phyloP scores from a whole-genome alignment of 805 yeast genomes.

The Schwanniomyces sp. region DNA sequence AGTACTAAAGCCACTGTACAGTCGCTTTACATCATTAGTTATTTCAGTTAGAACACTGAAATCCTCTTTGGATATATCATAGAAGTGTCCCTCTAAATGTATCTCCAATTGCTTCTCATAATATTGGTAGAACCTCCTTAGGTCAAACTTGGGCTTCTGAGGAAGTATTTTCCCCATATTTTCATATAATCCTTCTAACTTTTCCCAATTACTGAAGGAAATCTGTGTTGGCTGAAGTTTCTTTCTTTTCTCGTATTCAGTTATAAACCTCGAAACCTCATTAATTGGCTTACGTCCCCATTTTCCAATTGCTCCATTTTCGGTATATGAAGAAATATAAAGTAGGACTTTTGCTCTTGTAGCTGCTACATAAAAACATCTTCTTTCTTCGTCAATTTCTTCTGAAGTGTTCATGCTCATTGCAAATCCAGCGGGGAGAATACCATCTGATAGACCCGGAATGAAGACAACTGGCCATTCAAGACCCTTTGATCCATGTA shows the following conservation, averaged over 20 bases:
- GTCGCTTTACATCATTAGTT: not conserved
- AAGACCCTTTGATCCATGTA: constrained; percentile 90
- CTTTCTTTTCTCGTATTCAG: constrained; percentile 6
- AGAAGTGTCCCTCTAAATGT: constrained; percentile 9
- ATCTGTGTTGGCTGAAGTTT: constrained; percentile 10
- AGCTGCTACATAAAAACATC: constrained; percentile 85
- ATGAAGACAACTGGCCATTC: constrained; percentile 95
- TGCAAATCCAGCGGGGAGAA: constrained; percentile 60
- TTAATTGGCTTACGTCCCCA: constrained; percentile 22
- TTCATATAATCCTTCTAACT: constrained; percentile 17
- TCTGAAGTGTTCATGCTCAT: constrained; percentile 26
- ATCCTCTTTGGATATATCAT: constrained; percentile 3
- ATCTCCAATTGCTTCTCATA: constrained; percentile 12
- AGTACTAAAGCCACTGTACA: not conserved
- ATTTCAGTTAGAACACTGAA: not conserved
- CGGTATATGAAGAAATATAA: constrained; percentile 39
- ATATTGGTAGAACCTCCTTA: constrained; percentile 8
- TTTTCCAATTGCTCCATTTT: constrained; percentile 9
- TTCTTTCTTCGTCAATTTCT: constrained; percentile 67
- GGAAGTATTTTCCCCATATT: constrained; percentile 7
- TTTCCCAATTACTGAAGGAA: constrained; percentile 16
- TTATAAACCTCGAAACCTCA: constrained; percentile 28
- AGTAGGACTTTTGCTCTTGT: constrained; percentile 74
- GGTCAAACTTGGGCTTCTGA: constrained; percentile 4
- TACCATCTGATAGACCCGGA: constrained; percentile 67